phyloP scores from a whole-genome alignment of 169 alveolate species.

The Plasmodium malariae region DNA sequence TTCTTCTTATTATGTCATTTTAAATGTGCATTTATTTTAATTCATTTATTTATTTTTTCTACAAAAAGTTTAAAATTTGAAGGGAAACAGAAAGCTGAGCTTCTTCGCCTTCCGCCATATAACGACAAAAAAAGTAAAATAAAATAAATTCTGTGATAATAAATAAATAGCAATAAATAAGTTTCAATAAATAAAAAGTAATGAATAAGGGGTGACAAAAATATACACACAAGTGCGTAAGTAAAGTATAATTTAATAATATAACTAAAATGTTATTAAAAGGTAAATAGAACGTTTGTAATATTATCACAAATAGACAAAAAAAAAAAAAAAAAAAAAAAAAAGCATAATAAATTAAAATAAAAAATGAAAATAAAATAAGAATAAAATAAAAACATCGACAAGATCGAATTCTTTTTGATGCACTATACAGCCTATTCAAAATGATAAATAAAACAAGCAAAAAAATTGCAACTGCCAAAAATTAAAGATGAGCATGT shows the following conservation, averaged over 20 bases:
- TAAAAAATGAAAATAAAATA: not conserved
- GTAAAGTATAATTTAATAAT: not conserved
- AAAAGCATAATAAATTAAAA: too few relatives aligned
- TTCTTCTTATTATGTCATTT: too few relatives aligned
- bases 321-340: too few relatives aligned
- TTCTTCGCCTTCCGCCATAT: not conserved
- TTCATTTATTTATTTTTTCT: not conserved
- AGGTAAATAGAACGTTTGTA: too few relatives aligned
- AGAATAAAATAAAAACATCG: not conserved
- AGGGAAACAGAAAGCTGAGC: not conserved
- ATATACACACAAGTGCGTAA: not conserved
- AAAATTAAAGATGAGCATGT: not conserved
- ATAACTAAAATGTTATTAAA: too few relatives aligned
- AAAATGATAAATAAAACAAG: not conserved
- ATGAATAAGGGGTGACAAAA: too few relatives aligned
- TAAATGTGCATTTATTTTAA: not conserved
- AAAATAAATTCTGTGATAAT: not conserved
- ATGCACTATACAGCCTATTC: not conserved
- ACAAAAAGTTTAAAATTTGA: slow-evolving; percentile 13
- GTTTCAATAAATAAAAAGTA: too few relatives aligned
- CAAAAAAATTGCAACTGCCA: not conserved
- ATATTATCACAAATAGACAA: too few relatives aligned
- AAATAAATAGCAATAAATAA: not conserved
- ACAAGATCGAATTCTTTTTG: not conserved
- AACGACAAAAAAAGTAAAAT: slow-evolving; percentile 15